Evolutionary conservation across 257 asterid genomes (phyloP).

Genomic region (Scutellaria galericulata): DNA sequence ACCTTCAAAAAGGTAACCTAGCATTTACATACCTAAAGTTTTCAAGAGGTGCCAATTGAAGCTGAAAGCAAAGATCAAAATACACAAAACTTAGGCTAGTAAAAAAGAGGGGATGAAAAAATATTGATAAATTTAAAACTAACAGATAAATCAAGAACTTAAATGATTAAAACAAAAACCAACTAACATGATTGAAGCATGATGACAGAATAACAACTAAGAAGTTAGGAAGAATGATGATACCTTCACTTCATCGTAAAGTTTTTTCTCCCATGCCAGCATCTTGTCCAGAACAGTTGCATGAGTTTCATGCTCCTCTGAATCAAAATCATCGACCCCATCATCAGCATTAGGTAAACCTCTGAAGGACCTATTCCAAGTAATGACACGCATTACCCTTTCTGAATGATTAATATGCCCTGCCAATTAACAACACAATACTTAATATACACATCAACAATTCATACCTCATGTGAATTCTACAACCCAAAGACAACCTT

Average conservation of each 20-base stretch:
- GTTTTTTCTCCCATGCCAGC: constrained; percentile 99
- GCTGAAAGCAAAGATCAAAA: neutral
- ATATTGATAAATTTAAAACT: neutral
- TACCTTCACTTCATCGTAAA: constrained; percentile 98
- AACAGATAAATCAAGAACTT: neutral
- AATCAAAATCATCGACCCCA: constrained; percentile 74
- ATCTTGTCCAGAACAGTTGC: constrained; percentile 98
- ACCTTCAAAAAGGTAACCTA: neutral
- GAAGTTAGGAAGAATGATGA: constrained; percentile 22
- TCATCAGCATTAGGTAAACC: constrained; percentile 67
- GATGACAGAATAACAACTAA: neutral
- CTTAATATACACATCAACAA: constrained; percentile 21
- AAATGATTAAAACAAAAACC: neutral
- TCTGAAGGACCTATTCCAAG: constrained; percentile 94
- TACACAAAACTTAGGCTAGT: neutral
- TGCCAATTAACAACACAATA: constrained; percentile 40
- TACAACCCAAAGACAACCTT: constrained; percentile 13
- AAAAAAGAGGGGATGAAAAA: neutral
- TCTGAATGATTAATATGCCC: constrained; percentile 94
- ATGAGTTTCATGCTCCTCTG: constrained; percentile 94
- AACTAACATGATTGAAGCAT: neutral
- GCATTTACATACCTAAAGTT: constrained; percentile 9
- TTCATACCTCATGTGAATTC: constrained; percentile 4
- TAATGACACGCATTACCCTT: constrained; percentile 94
- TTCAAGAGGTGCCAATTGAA: constrained; percentile 27